Evolutionary conservation across 352 stramenopile genomes (phyloP), one percentile per base, ranked within the genome.

Genomic region (Globisporangium mamillatum): DNA sequence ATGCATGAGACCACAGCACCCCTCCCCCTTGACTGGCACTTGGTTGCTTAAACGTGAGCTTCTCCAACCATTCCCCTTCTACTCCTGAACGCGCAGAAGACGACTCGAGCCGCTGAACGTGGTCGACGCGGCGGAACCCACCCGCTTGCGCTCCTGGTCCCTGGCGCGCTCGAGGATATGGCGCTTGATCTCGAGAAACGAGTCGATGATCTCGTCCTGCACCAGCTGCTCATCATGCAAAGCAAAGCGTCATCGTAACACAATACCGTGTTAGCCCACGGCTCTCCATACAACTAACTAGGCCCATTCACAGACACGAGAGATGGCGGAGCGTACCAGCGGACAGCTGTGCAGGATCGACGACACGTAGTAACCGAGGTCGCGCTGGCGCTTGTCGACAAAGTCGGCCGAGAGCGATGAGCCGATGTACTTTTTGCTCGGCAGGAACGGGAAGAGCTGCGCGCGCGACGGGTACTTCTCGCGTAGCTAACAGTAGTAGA

Each of bases 371-470:
- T 93, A 90, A 29, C 84, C 84, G n/a, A 95, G 80, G 22, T 95
- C 83, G 41, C 88, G 88, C 72, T 94, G 88, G 34, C 88, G 84
- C 69, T 93, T 93, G 75, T 95, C 88, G 55, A 95, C 86, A 72
- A 95, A 92, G 48, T 95, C 88, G 3, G 80, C 82, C 55, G 86
- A 92, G 10, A 95, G 72, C 56, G 88, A 95, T 48, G 88, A 94
- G 16, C 88, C 88, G 52, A 95, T 91, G 64, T 93, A 91, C 63
- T 94, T 95, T 66, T 95, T 95, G 75, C 88, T 94, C 25, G 88
- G 88, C 27, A 95, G 72, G 62, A 81, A 84, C 25, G 86, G 88
- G 57, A 95, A 94, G 72, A 90, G 73, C 16, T 75, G 68, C 36
- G 80, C 86, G 29, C 85, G 82, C 16, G 86, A 90, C 66, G 86